These are phyloP conservation scores for Termitomyces heimii DNA, from an alignment of 768 basidiomycete genomes.

Conservation along the genomic window DNA sequence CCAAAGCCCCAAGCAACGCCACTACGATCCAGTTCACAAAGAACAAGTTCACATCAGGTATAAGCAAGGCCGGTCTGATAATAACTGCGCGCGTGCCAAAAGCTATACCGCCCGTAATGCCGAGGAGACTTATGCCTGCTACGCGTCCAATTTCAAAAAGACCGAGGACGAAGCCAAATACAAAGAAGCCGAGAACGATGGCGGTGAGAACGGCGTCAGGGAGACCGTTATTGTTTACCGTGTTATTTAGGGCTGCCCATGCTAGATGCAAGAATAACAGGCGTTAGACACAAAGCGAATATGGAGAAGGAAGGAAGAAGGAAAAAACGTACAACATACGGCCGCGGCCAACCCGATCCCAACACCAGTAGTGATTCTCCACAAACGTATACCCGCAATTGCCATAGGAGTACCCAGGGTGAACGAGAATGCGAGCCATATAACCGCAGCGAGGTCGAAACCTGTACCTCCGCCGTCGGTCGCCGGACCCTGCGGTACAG, in stretches of 20 bases:
- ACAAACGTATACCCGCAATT: conserved; percentile 49
- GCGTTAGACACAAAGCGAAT: not conserved
- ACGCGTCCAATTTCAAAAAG: conserved; percentile 44
- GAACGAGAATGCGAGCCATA: conserved; percentile 55
- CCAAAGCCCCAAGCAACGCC: conserved; percentile 34
- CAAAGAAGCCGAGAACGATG: conserved; percentile 44
- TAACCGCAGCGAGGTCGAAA: conserved; percentile 40
- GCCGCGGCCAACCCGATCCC: conserved; percentile 46
- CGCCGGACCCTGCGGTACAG: conserved; percentile 47
- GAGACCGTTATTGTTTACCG: conserved; percentile 39
- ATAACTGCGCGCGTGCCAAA: conserved; percentile 51
- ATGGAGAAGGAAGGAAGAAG: not conserved
- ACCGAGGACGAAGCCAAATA: conserved; percentile 46
- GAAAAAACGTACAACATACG: conserved; percentile 33
- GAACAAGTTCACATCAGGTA: conserved; percentile 27
- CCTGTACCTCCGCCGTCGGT: conserved; percentile 51
- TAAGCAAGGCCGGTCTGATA: conserved; percentile 42
- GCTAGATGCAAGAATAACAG: conserved; percentile 24
- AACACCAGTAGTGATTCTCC: conserved; percentile 49
- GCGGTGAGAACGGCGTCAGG: conserved; percentile 46
- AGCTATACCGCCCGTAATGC: conserved; percentile 50
- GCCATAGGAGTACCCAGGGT: conserved; percentile 48
- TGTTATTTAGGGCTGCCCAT: conserved; percentile 61
- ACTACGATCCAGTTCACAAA: conserved; percentile 50
- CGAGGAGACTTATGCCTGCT: conserved; percentile 40